These are phyloP conservation scores for Salix caprea DNA, from an alignment of 345 rosid genomes.

Conservation along the genomic window DNA sequence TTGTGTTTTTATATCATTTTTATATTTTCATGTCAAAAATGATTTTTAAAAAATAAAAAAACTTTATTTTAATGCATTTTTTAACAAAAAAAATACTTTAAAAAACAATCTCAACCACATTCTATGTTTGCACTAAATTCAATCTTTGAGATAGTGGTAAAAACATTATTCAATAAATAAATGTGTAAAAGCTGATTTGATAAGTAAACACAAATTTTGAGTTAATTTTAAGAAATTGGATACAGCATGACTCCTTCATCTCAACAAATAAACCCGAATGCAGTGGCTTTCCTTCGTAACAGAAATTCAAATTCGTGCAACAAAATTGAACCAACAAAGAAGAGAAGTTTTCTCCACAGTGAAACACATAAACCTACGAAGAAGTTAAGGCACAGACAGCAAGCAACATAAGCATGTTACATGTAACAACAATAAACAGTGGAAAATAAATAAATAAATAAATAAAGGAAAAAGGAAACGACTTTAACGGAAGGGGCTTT, in stretches of 20 bases:
- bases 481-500: slow-evolving; percentile 4
- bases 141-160: too few relatives aligned
- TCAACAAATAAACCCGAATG: not conserved
- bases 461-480: not conserved
- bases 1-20: too few relatives aligned
- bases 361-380: not conserved
- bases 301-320: not conserved
- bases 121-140: too few relatives aligned
- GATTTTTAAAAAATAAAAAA: too few relatives aligned
- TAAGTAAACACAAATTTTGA: too few relatives aligned
- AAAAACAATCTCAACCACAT: too few relatives aligned
- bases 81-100: too few relatives aligned
- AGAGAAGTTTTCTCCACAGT: not conserved
- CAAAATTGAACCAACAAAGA: not conserved
- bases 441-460: not conserved
- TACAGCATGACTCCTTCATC: not conserved
- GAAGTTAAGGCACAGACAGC: not conserved
- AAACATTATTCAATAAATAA: too few relatives aligned
- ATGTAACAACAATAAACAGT: slow-evolving; percentile 15
- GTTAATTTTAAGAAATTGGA: not conserved
- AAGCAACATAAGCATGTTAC: not conserved
- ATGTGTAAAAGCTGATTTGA: too few relatives aligned
- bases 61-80: too few relatives aligned
- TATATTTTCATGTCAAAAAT: too few relatives aligned
- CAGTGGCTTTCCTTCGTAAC: not conserved